Conservation (phyloP, 2,329 filamentous ascomycete species). For the Hirsutella thompsonii region DNA sequence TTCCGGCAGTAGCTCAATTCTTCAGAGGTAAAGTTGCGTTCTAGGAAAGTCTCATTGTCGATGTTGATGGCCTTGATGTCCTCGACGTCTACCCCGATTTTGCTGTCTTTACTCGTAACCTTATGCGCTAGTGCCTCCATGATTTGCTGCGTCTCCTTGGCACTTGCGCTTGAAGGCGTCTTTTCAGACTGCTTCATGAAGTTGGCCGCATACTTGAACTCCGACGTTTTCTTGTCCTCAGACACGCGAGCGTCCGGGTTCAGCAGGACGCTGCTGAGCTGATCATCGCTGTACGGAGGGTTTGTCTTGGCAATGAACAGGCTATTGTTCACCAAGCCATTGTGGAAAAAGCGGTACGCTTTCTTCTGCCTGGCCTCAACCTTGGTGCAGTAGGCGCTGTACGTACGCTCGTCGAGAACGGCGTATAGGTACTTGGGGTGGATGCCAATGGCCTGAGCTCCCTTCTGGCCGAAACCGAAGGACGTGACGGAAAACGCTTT, state of each 20-base stretch:
- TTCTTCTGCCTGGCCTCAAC: slow-evolving; percentile 94
- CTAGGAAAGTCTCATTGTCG: slow-evolving; percentile 83
- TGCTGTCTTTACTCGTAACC: slow-evolving; percentile 46
- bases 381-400: slow-evolving; percentile 71
- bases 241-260: slow-evolving; percentile 85
- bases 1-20: slow-evolving; percentile 82
- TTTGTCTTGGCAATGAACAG: slow-evolving; percentile 93
- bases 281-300: slow-evolving; percentile 78
- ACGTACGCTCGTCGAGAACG: slow-evolving; percentile 78
- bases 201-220: slow-evolving; percentile 59
- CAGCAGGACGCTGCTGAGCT: slow-evolving; percentile 78
- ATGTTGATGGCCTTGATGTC: slow-evolving; percentile 79
- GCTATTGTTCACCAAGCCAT: slow-evolving; percentile 93
- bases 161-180: slow-evolving; percentile 31
- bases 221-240: slow-evolving; percentile 73
- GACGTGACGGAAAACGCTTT: slow-evolving; percentile 99
- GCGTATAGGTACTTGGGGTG: slow-evolving; percentile 95
- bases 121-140: slow-evolving; percentile 63
- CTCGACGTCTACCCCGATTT: slow-evolving; percentile 90
- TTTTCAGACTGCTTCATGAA: slow-evolving; percentile 55
- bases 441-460: slow-evolving; percentile 90
- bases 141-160: slow-evolving; percentile 57
- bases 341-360: slow-evolving; percentile 97
- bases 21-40: slow-evolving; percentile 80
- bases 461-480: slow-evolving; percentile 98